phyloP scores from a whole-genome alignment of 139 green algal species.

The Coelastrella sp. region DNA sequence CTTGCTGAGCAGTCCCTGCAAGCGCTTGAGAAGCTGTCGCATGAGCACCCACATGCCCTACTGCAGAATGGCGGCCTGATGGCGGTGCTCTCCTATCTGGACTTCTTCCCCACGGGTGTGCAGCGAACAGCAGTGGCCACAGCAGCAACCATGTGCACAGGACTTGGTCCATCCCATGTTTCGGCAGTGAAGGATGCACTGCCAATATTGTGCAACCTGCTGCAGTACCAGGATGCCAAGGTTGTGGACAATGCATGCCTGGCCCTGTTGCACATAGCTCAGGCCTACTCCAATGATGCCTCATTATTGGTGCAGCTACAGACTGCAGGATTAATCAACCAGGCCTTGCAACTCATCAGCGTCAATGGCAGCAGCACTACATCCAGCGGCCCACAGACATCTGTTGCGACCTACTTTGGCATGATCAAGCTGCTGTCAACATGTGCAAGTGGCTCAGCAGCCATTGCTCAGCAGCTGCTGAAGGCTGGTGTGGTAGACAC shows the following conservation, averaged over 20 bases:
- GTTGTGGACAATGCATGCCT: constrained; percentile 92
- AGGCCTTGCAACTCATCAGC: constrained; percentile 82
- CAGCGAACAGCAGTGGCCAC: constrained; percentile 92
- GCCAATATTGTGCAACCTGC: constrained; percentile 89
- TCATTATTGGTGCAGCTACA: constrained; percentile 80
- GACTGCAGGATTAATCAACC: constrained; percentile 74
- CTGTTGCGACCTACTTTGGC: constrained; percentile 83
- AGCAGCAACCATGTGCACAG: constrained; percentile 91
- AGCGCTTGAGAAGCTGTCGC: constrained; percentile 95
- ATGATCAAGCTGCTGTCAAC: constrained; percentile 85
- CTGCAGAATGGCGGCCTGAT: constrained; percentile 86
- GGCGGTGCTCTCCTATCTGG: constrained; percentile 93
- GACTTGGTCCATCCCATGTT: constrained; percentile 64
- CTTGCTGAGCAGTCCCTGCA: constrained; percentile 95
- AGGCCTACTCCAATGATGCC: constrained; percentile 63
- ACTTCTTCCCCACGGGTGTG: constrained; percentile 96
- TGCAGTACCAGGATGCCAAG: constrained; percentile 81
- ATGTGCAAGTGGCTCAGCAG: constrained; percentile 63
- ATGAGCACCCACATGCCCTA: constrained; percentile 83
- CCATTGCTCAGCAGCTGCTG: constrained; percentile 80
- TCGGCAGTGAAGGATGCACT: constrained; percentile 75
- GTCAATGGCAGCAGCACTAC: constrained; percentile 48
- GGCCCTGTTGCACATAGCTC: constrained; percentile 85
- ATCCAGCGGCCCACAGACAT: constrained; percentile 74
- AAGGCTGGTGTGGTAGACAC: constrained; percentile 63